These are phyloP conservation scores for Trichoderma koningii DNA, from an alignment of 2,329 filamentous ascomycete genomes.

Conservation along the genomic window DNA sequence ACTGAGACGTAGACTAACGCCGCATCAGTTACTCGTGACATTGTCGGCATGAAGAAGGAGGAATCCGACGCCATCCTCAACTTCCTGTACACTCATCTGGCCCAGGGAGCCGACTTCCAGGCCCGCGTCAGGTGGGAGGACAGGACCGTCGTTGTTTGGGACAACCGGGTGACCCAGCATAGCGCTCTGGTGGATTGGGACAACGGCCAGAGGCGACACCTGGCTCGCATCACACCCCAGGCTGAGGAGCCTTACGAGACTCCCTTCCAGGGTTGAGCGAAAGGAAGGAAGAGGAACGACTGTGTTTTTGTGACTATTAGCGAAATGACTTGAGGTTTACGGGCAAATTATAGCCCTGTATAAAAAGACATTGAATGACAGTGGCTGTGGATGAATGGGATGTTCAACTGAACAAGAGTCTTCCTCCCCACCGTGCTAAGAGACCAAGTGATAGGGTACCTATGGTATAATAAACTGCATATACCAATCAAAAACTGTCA, in stretches of 20 bases:
- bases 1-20: neutral
- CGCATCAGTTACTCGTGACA: conserved; percentile 69
- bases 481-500: neutral
- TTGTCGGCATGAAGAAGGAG: conserved; percentile 83
- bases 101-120: conserved; percentile 64
- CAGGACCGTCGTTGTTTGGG: conserved; percentile 84
- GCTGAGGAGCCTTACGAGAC: conserved; percentile 78
- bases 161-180: conserved; percentile 79
- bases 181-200: conserved; percentile 82
- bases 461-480: neutral
- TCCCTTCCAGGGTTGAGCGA: conserved; percentile 40
- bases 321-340: neutral
- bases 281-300: neutral
- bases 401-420: neutral
- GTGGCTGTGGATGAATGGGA: neutral
- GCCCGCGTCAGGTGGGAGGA: conserved; percentile 75
- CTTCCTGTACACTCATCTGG: conserved; percentile 64
- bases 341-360: neutral
- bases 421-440: neutral
- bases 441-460: neutral
- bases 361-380: conserved; percentile 1
- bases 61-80: conserved; percentile 76
- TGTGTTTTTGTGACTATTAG: conserved; percentile 7
- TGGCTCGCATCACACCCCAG: conserved; percentile 81
- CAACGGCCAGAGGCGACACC: conserved; percentile 73